Base-by-base conservation (phyloP, 768 basidiomycete species). In the Kwoniella heveanensis region DNA sequence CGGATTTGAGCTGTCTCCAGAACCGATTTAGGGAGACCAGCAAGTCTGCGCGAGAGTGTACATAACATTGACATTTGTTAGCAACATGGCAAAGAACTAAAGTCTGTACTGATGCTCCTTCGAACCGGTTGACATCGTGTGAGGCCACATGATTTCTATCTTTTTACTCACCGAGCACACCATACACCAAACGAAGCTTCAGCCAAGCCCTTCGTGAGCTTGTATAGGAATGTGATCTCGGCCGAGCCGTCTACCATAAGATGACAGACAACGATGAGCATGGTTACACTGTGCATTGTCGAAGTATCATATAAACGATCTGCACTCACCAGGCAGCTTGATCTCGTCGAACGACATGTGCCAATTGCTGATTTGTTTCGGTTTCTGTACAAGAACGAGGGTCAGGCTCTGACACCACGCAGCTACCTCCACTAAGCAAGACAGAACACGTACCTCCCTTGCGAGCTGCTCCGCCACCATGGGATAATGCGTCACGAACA, bases 401-500 rank as follows among this genome's bases (percentile, higher is more conserved):
- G 24, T 37, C 6, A 50, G 30, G 36, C 25, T 46, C 12, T 39
- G 19, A 21, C 9, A 22, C 24, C 12, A 39, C 19, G 29, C 10
- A n/a, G 8, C 6, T 30, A 22, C n/a, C n/a, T n/a, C n/a, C n/a
- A 22, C 17, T 24, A 39, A 37, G 26, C 2, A 54, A 55, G 9
- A 12, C 19, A 44, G 6, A 44, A 3, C 24, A 30, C 37, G 3
- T 26, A 67, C 56, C 48, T 79, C 77, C 53, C 66, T 68, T 1
- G 75, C 77, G 8, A 80, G 53, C 32, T 74, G 70, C 36, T 73
- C 69, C 9, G 91, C 91, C 13, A 95, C 85, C 36, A 88, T 82
- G 2, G 93, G 92, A 73, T 96, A 97, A 77, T 97, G 94, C 0
- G 95, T 97, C 72, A 97, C 95, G 79, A 97, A 98, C 36, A 97